These are phyloP conservation scores for Malbranchea cinnamomea DNA, from an alignment of 2,329 filamentous ascomycete species.

Conservation along the genomic window DNA sequence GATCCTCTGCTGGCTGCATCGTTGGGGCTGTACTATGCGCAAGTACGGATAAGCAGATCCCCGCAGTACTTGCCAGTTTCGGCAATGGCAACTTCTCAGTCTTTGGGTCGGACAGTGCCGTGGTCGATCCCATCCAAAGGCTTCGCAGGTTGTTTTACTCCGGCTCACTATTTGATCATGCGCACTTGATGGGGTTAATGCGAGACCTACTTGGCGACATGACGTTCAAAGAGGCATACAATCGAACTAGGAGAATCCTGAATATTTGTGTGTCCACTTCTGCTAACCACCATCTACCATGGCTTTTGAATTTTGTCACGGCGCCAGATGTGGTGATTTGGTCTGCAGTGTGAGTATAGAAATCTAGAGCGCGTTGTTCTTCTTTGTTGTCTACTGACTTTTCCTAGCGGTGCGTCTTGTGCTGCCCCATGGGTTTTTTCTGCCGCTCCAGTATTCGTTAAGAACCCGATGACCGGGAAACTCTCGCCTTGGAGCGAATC, in stretches of 20 bases:
- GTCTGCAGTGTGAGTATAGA: slow-evolving; percentile 62
- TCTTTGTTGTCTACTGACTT: neutral
- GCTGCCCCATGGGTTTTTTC: slow-evolving; percentile 81
- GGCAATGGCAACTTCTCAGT: slow-evolving; percentile 68
- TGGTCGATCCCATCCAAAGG: slow-evolving; percentile 52
- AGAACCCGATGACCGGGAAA: slow-evolving; percentile 66
- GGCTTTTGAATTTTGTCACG: slow-evolving; percentile 82
- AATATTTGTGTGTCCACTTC: slow-evolving; percentile 90
- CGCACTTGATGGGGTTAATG: slow-evolving; percentile 70
- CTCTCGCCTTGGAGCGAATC: slow-evolving; percentile 74
- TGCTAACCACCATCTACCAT: slow-evolving; percentile 71
- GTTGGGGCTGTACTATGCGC: slow-evolving; percentile 69
- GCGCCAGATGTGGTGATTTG: slow-evolving; percentile 90
- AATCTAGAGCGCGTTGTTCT: too few relatives aligned
- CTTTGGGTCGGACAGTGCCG: slow-evolving; percentile 49
- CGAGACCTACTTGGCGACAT: slow-evolving; percentile 66
- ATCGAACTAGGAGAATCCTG: slow-evolving; percentile 77
- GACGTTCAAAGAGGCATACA: slow-evolving; percentile 92
- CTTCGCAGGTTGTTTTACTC: slow-evolving; percentile 62
- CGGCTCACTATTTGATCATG: slow-evolving; percentile 73
- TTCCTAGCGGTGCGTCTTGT: slow-evolving; percentile 61
- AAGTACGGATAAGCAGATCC: slow-evolving; percentile 63
- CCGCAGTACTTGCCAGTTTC: slow-evolving; percentile 52
- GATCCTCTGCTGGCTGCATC: slow-evolving; percentile 76
- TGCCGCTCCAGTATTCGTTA: slow-evolving; percentile 62